Base-by-base conservation (phyloP, 768 basidiomycete species). In the Hortiboletus campestris region DNA sequence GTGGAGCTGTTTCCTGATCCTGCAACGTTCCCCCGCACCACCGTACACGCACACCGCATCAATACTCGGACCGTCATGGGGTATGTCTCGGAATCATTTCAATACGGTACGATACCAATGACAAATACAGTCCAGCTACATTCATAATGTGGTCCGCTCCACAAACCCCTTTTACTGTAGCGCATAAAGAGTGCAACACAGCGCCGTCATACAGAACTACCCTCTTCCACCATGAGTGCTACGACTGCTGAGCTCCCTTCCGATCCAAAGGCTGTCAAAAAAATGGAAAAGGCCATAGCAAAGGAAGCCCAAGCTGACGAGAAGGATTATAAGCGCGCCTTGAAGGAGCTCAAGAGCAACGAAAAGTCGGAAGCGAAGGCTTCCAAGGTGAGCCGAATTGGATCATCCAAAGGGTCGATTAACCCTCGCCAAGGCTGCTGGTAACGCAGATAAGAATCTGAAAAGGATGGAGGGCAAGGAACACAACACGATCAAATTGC, bases 321-420 rank as follows among this genome's bases (percentile, higher is more conserved):
- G 51, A 75, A 70, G 45, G 69, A 69, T 32, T 66, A 88, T 60
- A 76, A 83, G 65, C 75, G 78, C 44, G 76, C 80, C 34, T 57
- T 84, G 57, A 84, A 82, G 63, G 81, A 84, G 46, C 71, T 88
- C 32, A 69, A 72, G 19, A 71, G 72, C 32, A 74, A 77, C 9
- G 84, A 88, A 65, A 85, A 85, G 73, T 67, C 69, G 14, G 75
- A 81, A 52, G 64, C 72, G 34, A 83, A 82, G 63, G 77, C 79
- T 25, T 71, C 76, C 53, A 85, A 84, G 74, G 83, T 81, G 29
- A 56, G 68, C 46, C 19, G 6, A 8, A 31, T 32, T 41, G 25
- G 25, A 25, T 43, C 28, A 10, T 22, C 12, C 20, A 22, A 32
- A 20, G 58, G 39, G 6, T 41, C n/a, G 40, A 22, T 46, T 39